Conservation (phyloP, 305 asterid genomes). For the Solanum hybrid region DNA sequence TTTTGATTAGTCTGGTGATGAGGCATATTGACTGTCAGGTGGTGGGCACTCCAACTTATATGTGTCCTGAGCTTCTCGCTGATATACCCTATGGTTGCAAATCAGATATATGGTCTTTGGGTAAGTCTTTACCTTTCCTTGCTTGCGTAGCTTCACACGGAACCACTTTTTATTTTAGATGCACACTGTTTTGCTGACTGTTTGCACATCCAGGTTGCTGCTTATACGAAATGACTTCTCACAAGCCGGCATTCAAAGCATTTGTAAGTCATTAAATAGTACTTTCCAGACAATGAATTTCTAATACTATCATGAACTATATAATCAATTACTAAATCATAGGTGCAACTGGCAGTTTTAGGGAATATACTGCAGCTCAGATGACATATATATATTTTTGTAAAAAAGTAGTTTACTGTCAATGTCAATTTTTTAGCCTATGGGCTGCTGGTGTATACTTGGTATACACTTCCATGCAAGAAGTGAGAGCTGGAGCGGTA, state of each 20-base stretch:
- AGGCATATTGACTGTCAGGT: slow-evolving; percentile 38
- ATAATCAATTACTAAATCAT: background rate
- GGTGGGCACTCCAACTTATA: slow-evolving; percentile 98
- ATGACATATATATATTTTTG: background rate
- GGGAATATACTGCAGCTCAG: background rate
- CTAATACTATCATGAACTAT: background rate
- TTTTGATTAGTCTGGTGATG: background rate
- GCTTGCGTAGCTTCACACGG: background rate
- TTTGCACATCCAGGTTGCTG: slow-evolving; percentile 70
- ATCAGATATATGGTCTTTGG: slow-evolving; percentile 98
- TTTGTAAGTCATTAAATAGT: slow-evolving; percentile 54
- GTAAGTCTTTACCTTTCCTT: slow-evolving; percentile 27
- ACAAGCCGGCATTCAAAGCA: slow-evolving; percentile 89
- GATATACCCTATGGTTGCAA: slow-evolving; percentile 98
- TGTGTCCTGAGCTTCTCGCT: slow-evolving; percentile 99
- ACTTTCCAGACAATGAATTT: background rate
- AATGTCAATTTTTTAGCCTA: background rate
- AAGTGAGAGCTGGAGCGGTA: background rate
- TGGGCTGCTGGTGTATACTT: background rate
- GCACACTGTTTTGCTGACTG: slow-evolving; percentile 5
- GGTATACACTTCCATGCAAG: background rate
- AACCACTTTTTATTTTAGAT: slow-evolving; percentile 5
- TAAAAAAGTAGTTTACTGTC: background rate
- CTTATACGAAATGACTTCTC: slow-evolving; percentile 86
- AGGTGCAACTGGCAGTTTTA: background rate